phyloP scores from a whole-genome alignment of 257 asterid genomes.

The Ehretia macrophylla region DNA sequence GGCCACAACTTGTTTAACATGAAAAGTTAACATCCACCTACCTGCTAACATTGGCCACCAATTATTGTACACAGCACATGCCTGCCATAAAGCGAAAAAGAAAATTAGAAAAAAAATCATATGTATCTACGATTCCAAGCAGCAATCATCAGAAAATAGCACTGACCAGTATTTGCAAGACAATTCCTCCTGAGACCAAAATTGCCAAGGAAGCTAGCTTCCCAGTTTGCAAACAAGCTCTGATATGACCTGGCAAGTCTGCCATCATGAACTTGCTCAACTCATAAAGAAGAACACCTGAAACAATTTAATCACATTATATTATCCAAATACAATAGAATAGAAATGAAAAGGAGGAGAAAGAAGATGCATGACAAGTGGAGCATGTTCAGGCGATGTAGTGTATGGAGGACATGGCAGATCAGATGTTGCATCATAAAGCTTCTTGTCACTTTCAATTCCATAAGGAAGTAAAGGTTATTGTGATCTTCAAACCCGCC shows the following conservation, averaged over 20 bases:
- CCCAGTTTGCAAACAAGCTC: constrained; percentile 79
- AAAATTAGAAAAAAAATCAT: constrained; percentile 6
- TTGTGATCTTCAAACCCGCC: no score
- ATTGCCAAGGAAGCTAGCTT: constrained; percentile 82
- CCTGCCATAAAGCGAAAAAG: constrained; percentile 37
- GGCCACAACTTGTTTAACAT: background rate
- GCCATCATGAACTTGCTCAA: constrained; percentile 52
- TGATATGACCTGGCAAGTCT: constrained; percentile 60
- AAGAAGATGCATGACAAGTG: background rate
- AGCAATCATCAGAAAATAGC: background rate
- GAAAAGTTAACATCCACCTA: constrained; percentile 10
- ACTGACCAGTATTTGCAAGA: constrained; percentile 80
- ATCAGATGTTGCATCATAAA: no score
- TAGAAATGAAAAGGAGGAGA: background rate
- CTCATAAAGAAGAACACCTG: constrained; percentile 25
- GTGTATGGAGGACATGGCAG: no score
- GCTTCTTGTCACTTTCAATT: no score
- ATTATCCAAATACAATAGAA: background rate
- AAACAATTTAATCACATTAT: background rate
- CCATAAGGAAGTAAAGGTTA: no score
- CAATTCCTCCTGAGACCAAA: constrained; percentile 89
- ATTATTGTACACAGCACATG: constrained; percentile 84
- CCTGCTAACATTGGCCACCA: constrained; percentile 99
- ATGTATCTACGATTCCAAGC: background rate
- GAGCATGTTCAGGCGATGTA: no score